A percentile compares a stretch with the other conserved stretches of the same genome.
Evolutionary conservation across 2,329 filamentous ascomycete genomes (phyloP).

Genomic region (Botrytis fragariae): DNA sequence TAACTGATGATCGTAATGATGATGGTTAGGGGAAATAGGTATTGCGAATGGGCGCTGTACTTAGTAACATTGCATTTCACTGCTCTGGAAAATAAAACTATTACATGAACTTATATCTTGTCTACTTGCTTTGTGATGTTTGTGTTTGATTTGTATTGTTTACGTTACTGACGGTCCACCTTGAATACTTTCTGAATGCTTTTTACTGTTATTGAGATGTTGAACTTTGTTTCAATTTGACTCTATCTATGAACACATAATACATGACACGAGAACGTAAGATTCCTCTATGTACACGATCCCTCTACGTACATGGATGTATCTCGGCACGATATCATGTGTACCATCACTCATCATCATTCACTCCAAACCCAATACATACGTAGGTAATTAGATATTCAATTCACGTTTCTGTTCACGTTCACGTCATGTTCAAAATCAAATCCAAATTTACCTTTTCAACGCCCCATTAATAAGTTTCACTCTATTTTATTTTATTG

Average conservation of each 20-base stretch:
- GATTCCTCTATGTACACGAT: no score
- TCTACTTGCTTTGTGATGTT: slow-evolving; percentile 18
- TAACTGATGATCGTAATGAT: slow-evolving; percentile 11
- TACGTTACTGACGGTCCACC: accelerated
- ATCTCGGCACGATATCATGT: no score
- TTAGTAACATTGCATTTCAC: background rate
- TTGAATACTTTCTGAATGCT: background rate
- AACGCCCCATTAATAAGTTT: no score
- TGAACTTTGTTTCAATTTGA: background rate
- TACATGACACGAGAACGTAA: no score
- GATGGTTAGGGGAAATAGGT: background rate
- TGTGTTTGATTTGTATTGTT: slow-evolving; percentile 4
- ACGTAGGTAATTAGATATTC: no score
- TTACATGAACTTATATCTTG: slow-evolving; percentile 13
- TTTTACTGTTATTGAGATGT: background rate
- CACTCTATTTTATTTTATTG: no score
- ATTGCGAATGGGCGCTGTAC: background rate
- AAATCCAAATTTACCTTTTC: no score
- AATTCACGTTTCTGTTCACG: no score
- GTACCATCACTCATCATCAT: no score
- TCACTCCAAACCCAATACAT: no score
- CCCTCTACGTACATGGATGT: no score
- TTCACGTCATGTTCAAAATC: no score
- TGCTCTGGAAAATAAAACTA: background rate
- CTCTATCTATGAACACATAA: background rate